Conservation (phyloP, 2,329 filamentous ascomycete species). For the Penicillium sclerotiorum region DNA sequence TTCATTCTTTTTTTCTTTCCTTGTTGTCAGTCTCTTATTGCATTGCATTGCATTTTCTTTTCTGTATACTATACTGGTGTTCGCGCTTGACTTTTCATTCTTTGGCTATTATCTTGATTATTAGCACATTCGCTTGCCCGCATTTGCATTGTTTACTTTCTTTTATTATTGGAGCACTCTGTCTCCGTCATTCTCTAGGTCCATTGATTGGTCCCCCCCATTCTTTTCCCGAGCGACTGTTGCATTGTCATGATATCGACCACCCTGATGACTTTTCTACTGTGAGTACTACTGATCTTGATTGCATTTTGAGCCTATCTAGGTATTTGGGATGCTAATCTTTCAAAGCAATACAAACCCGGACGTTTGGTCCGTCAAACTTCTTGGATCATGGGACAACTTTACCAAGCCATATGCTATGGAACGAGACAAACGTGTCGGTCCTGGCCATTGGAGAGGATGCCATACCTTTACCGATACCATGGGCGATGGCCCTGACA, state of each 20-base stretch:
- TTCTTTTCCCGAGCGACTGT: slow-evolving; percentile 11
- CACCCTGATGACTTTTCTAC: slow-evolving; percentile 40
- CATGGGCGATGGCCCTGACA: slow-evolving; percentile 71
- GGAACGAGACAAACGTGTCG: slow-evolving; percentile 75
- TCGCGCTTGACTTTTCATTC: slow-evolving; percentile 12
- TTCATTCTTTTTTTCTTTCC: slow-evolving; percentile 4
- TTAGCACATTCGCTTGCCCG: slow-evolving; percentile 6
- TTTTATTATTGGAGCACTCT: not conserved
- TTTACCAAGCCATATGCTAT: slow-evolving; percentile 78
- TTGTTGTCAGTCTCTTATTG: slow-evolving; percentile 10
- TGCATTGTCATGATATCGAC: slow-evolving; percentile 35
- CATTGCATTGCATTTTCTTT: slow-evolving; percentile 20
- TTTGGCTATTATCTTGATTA: slow-evolving; percentile 6
- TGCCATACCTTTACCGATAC: slow-evolving; percentile 87
- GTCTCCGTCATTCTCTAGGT: not conserved
- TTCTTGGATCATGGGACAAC: slow-evolving; percentile 95
- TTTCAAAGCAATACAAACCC: slow-evolving; percentile 39
- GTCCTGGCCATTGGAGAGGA: slow-evolving; percentile 78
- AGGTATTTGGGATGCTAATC: slow-evolving; percentile 20
- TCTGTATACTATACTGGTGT: slow-evolving; percentile 19
- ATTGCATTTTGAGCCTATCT: not conserved
- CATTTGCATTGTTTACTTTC: slow-evolving; percentile 8
- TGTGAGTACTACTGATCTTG: slow-evolving; percentile 29
- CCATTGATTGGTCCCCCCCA: slow-evolving; percentile 8
- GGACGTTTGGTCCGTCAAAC: slow-evolving; percentile 64